These are phyloP conservation scores for Anthracocystis panici-leucophaei DNA, from an alignment of 1,284 basidiomycete species.

Conservation along the genomic window DNA sequence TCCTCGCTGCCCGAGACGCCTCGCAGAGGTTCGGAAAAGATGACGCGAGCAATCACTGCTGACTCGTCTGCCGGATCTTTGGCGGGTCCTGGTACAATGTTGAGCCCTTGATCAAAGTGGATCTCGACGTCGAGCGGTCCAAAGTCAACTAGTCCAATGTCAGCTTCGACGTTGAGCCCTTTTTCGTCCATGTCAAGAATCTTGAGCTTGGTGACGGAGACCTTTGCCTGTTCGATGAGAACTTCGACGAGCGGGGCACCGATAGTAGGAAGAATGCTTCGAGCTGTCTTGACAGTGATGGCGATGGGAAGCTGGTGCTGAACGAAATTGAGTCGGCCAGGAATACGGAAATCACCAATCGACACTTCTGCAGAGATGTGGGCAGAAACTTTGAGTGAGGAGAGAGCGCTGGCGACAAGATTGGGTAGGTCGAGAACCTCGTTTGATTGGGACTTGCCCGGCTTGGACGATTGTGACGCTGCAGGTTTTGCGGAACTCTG, in stretches of 20 bases:
- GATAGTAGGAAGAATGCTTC: conserved; percentile 51
- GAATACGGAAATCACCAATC: conserved; percentile 54
- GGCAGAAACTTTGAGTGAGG: conserved; percentile 52
- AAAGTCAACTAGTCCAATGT: conserved; percentile 52
- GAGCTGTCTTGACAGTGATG: conserved; percentile 52
- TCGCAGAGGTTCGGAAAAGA: conserved; percentile 42
- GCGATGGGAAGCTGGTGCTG: conserved; percentile 59
- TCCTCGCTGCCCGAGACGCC: conserved; percentile 39
- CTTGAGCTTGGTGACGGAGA: conserved; percentile 47
- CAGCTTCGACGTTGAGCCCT: conserved; percentile 51
- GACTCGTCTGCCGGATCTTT: conserved; percentile 7
- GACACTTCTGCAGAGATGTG: conserved; percentile 42
- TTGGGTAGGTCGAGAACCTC: conserved; percentile 42
- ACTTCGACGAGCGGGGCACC: conserved; percentile 55
- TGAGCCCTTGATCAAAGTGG: conserved; percentile 44
- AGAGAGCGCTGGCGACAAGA: conserved; percentile 47
- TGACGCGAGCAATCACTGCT: conserved; percentile 31
- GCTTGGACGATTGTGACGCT: neutral
- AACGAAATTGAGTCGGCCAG: conserved; percentile 50
- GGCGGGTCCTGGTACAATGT: conserved; percentile 13
- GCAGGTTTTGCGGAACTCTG: neutral
- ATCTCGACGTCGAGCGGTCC: conserved; percentile 56
- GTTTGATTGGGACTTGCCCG: neutral
- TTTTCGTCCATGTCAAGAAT: conserved; percentile 56
- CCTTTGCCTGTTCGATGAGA: conserved; percentile 51